Conservation (phyloP, 305 asterid species). For the Solanum hybrid region DNA sequence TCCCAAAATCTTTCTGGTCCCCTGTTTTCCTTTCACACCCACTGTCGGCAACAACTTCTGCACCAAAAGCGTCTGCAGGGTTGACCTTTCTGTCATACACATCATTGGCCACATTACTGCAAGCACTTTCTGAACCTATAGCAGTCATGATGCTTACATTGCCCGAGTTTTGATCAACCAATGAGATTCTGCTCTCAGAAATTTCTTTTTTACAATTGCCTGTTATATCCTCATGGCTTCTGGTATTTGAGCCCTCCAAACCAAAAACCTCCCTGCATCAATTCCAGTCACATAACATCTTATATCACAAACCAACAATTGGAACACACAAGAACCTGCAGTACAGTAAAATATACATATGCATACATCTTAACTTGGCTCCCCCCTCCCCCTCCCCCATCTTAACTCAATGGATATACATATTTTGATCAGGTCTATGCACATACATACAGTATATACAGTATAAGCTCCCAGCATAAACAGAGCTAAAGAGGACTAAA, state of each 20-base stretch:
- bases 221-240: neutral
- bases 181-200: neutral
- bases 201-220: neutral
- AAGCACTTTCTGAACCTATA: neutral
- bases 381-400: neutral
- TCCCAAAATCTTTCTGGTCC: neutral
- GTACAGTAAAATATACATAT: neutral
- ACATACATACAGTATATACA: neutral
- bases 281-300: neutral
- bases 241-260: conserved; percentile 1
- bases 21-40: neutral
- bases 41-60: neutral
- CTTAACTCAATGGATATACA: neutral
- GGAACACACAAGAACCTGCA: neutral
- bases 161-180: neutral
- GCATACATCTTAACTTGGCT: neutral
- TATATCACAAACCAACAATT: neutral
- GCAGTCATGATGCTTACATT: neutral
- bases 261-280: neutral
- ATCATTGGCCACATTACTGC: neutral
- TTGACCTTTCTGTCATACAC: neutral
- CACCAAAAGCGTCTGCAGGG: neutral
- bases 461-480: neutral
- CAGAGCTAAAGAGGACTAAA: neutral
- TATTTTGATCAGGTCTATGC: neutral